Evolutionary conservation across 2,329 filamentous ascomycete genomes (phyloP).

Genomic region (Cadophora luteo-olivacea): DNA sequence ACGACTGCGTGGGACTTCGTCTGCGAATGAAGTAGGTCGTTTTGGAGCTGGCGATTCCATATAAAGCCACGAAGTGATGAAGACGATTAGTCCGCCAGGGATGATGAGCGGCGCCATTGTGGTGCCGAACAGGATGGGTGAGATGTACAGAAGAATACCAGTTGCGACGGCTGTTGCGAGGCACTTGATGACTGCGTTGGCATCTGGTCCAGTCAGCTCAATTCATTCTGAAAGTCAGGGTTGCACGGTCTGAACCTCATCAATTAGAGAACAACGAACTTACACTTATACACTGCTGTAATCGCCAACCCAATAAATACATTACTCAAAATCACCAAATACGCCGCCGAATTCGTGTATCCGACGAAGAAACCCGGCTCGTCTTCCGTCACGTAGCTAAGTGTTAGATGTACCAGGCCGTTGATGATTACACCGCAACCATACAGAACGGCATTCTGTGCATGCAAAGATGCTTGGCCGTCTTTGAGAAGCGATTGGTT

Average conservation of each 20-base stretch:
- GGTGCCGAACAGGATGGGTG: slow-evolving; percentile 44
- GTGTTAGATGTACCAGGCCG: slow-evolving; percentile 41
- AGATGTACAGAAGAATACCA: slow-evolving; percentile 44
- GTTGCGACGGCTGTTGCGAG: slow-evolving; percentile 45
- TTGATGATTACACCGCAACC: slow-evolving; percentile 43
- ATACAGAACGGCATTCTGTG: slow-evolving; percentile 46
- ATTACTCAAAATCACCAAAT: slow-evolving; percentile 46
- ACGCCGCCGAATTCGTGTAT: slow-evolving; percentile 39
- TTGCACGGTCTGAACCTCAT: background rate
- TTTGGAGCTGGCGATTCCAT: slow-evolving; percentile 43
- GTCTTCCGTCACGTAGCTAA: slow-evolving; percentile 37
- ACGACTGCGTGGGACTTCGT: slow-evolving; percentile 14
- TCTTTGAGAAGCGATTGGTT: slow-evolving; percentile 46
- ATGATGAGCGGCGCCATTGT: slow-evolving; percentile 41
- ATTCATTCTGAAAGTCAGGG: background rate
- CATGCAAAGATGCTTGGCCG: slow-evolving; percentile 45
- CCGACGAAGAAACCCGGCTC: slow-evolving; percentile 39
- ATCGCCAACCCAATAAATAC: slow-evolving; percentile 47
- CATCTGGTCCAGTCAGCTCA: slow-evolving; percentile 35
- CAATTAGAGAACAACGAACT: slow-evolving; percentile 15
- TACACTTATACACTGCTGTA: slow-evolving; percentile 47
- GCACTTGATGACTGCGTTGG: slow-evolving; percentile 46
- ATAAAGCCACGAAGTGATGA: slow-evolving; percentile 45
- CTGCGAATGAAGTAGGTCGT: slow-evolving; percentile 26
- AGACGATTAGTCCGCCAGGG: slow-evolving; percentile 43